Conservation (phyloP, 352 stramenopile species). For the Thalassiosira ordinaria region DNA sequence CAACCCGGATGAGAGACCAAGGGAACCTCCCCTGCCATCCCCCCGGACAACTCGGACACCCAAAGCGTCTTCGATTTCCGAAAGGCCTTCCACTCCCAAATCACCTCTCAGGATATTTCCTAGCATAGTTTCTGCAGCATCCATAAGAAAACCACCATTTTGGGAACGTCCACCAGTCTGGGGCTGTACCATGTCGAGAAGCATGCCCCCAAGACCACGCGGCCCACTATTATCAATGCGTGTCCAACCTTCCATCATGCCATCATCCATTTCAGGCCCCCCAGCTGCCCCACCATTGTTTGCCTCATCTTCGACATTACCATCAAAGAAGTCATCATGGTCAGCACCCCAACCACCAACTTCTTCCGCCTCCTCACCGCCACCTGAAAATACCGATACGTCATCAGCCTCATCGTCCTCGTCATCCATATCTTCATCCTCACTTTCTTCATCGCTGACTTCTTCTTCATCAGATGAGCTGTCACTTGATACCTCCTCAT, state of each 20-base stretch:
- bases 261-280: slow-evolving; percentile 32
- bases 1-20: not conserved
- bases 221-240: slow-evolving; percentile 65
- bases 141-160: slow-evolving; percentile 57
- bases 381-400: not conserved
- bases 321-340: slow-evolving; percentile 62
- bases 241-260: slow-evolving; percentile 80
- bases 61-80: slow-evolving; percentile 79
- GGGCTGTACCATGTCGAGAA: slow-evolving; percentile 47
- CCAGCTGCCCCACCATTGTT: slow-evolving; percentile 42
- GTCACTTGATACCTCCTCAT: slow-evolving; percentile 33
- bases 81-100: slow-evolving; percentile 58
- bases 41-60: slow-evolving; percentile 74
- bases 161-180: not conserved
- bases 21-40: slow-evolving; percentile 27
- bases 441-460: slow-evolving; percentile 44
- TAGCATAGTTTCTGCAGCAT: slow-evolving; percentile 81
- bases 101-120: slow-evolving; percentile 74
- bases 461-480: slow-evolving; percentile 11
- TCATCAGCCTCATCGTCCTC: slow-evolving; percentile 33
- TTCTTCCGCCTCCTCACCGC: slow-evolving; percentile 31
- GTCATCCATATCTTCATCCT: slow-evolving; percentile 55
- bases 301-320: slow-evolving; percentile 43
- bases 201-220: slow-evolving; percentile 46
- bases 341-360: slow-evolving; percentile 43